Base-by-base conservation (phyloP, 352 stramenopile species). In the Phytopythium cucurbitacearum region DNA sequence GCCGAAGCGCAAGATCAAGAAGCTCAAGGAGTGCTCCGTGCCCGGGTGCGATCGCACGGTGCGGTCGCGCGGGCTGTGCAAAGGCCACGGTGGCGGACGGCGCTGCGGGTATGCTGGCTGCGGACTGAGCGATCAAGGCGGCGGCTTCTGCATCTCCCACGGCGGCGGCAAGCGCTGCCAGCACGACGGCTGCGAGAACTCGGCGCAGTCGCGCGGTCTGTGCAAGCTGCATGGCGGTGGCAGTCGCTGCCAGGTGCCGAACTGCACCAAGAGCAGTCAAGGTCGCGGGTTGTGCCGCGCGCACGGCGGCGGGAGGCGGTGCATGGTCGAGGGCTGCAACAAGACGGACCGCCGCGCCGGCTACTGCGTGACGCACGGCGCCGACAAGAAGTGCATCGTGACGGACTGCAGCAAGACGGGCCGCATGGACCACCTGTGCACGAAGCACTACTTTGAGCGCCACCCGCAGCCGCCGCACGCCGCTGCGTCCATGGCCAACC, bases 241-340 rank as follows among this genome's bases (percentile, higher is more conserved):
- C 41, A 89, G 76, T 39, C 81, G 81, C 8, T 94, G 84, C 64
- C 89, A 78, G 5, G 65, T 91, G 48, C 71, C 73, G 6, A 88
- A 88, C 49, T 94, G 84, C 54, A 87, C 76, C 21, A 96, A 95
- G 71, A 93, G 85, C 51, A 92, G 83, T 12, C 87, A 96, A 51
- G 87, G 87, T 10, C 75, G 80, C 7, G 87, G 87, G 13, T 60
- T 92, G 6, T 96, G 86, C 50, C 85, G 82, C 40, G 82, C 86
- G 7, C 86, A 96, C 42, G 86, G 87, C 42, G 87, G 87, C 35
- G 87, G 87, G 0, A 67, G 83, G 12, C 83, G 83, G 16, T 96
- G 87, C 62, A 88, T 88, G 67, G 67, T 91, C 21, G 77, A 88
- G 33, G 82, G 82, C 8, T 96, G 86, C 77, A 88, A 89, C 59